These are phyloP conservation scores for Colletotrichum sansevieriae DNA, from an alignment of 2,329 filamentous ascomycete genomes.

Conservation along the genomic window DNA sequence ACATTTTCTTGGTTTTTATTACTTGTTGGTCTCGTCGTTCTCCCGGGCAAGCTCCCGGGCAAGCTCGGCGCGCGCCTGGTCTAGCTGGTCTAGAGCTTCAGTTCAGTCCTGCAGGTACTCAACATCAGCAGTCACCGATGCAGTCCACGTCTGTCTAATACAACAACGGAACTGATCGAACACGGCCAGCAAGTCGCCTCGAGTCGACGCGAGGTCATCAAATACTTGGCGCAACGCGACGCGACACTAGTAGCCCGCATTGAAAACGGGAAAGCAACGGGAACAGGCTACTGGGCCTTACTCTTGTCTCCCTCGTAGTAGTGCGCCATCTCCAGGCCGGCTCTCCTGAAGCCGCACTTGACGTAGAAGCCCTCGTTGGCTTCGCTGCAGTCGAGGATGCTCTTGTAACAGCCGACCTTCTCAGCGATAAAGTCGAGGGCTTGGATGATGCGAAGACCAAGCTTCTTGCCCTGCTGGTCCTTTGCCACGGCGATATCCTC, in stretches of 20 bases:
- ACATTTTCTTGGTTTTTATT: slow-evolving; percentile 14
- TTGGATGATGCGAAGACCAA: slow-evolving; percentile 92
- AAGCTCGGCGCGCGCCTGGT: slow-evolving; percentile 17
- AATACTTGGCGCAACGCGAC: background rate
- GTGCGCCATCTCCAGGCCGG: slow-evolving; percentile 96
- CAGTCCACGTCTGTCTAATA: slow-evolving; percentile 15
- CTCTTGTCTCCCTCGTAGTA: slow-evolving; percentile 78
- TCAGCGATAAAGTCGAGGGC: slow-evolving; percentile 90
- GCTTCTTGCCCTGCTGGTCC: slow-evolving; percentile 97
- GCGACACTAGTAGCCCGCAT: background rate
- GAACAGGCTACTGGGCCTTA: slow-evolving; percentile 52
- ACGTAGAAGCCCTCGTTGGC: slow-evolving; percentile 97
- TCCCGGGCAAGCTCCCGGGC: background rate
- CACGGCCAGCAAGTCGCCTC: background rate
- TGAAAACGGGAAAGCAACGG: background rate
- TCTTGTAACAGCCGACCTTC: slow-evolving; percentile 95
- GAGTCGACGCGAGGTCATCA: slow-evolving; percentile 2
- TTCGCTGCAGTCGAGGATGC: slow-evolving; percentile 95
- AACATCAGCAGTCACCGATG: slow-evolving; percentile 34
- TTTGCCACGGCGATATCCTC: slow-evolving; percentile 97
- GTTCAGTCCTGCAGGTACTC: slow-evolving; percentile 18
- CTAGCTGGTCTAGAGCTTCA: slow-evolving; percentile 20
- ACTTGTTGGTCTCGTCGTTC: slow-evolving; percentile 1
- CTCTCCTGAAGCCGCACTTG: slow-evolving; percentile 95
- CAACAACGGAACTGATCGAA: background rate